Evolutionary conservation across 148 eudicot species (phyloP), one percentile per base, ranked within the genome.

Genomic region (Polygonum aviculare): DNA sequence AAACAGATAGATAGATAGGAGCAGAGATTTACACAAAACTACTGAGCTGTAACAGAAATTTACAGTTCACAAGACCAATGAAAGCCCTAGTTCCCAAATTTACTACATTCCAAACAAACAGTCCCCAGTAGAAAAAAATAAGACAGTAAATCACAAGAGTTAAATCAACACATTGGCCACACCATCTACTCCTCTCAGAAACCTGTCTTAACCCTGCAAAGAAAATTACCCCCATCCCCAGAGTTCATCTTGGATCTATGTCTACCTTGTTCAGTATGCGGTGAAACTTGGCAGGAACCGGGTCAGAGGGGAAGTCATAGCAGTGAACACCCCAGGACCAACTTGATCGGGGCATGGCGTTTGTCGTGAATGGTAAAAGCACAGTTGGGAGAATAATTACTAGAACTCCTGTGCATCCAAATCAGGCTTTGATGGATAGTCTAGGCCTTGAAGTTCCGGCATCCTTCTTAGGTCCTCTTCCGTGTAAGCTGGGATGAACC

Each of bases 361-460:
- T 16, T 38, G 21, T 38, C 69, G 4, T 63, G 16, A 36, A 36
- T 67, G 44, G 21, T 67, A 67, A 67, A 36, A 67, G 38, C 44
- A 16, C 72, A 67, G 45, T 67, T 35, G 44, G 16, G 70, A 65
- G 44, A 67, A 26, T 31, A 21, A 12, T 65, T 14, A 41, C 54
- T 72, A 72, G 52, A 89, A 82, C 69, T 88, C 90, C 80, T 90
- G 96, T 15, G 87, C 75, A 36, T 89, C 98, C 8, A 84, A 79
- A 19, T 90, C 97, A 1, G 98, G 93, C 73, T 90, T 94, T 49
- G 96, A 89, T 40, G 98, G 98, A 72, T 94, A 92, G 54, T 94
- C 92, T 40, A 94, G 85, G 73, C 98, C 98, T 78, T 94, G 94
- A 77, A 94, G 98, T 47, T 87, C 93, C n/a, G 98, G 97, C 85